Evolutionary conservation across 345 rosid species (phyloP).

Genomic region (Arabidopsis arenosa): DNA sequence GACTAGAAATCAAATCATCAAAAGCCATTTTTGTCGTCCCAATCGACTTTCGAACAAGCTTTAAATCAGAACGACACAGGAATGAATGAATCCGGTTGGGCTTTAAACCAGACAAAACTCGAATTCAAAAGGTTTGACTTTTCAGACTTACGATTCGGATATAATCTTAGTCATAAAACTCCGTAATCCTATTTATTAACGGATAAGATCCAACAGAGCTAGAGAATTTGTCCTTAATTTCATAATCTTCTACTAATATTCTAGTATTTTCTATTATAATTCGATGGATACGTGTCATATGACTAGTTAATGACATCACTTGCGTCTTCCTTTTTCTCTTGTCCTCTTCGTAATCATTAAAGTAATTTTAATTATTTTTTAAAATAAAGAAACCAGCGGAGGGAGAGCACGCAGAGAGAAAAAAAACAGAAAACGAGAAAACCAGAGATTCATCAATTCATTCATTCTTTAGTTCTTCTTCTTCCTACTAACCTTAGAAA

Average conservation of each 20-base stretch:
- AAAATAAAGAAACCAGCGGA: slow-evolving; percentile 1
- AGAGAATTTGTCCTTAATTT: too few relatives aligned
- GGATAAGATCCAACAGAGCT: background rate
- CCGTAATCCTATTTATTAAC: background rate
- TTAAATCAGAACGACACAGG: background rate
- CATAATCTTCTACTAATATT: too few relatives aligned
- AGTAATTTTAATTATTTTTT: background rate
- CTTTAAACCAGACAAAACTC: background rate
- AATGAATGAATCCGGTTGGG: background rate
- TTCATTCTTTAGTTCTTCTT: background rate
- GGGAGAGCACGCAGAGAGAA: background rate
- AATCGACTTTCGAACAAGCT: background rate
- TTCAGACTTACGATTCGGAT: background rate
- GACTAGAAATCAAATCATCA: background rate
- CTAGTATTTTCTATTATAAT: background rate
- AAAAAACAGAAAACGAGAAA: slow-evolving; percentile 26
- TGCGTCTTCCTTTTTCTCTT: slow-evolving; percentile 31
- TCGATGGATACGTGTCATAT: slow-evolving; percentile 19
- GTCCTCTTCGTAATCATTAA: slow-evolving; percentile 33
- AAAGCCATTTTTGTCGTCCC: background rate
- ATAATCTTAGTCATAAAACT: background rate
- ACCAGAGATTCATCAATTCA: background rate
- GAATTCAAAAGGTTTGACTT: slow-evolving; percentile 6
- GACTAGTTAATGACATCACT: slow-evolving; percentile 25
- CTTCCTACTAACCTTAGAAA: slow-evolving; percentile 4